phyloP scores from a whole-genome alignment of 1,284 basidiomycete species.

The Inonotus obliquus region DNA sequence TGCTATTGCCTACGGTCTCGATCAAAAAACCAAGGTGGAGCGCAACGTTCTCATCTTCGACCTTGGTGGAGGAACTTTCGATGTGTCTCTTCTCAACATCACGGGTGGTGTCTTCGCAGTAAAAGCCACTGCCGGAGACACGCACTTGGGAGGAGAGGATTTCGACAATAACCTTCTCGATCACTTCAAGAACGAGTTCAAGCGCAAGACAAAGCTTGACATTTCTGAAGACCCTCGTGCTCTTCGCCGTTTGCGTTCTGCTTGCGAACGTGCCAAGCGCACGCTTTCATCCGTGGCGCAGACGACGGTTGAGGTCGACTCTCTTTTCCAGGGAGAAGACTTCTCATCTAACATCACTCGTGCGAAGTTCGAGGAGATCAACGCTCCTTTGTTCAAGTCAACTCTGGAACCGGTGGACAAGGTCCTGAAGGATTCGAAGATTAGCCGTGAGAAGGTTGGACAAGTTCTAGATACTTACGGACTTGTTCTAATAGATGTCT shows the following conservation, averaged over 20 bases:
- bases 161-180: constrained; percentile 98
- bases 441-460: constrained; percentile 79
- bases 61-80: constrained; percentile 98
- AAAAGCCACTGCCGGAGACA: constrained; percentile 97
- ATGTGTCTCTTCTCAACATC: constrained; percentile 96
- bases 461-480: background rate
- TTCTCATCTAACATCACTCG: constrained; percentile 96
- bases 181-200: constrained; percentile 99
- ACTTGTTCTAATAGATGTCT: background rate
- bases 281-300: constrained; percentile 97
- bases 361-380: constrained; percentile 99
- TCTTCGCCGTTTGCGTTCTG: constrained; percentile 89
- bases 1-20: constrained; percentile 92
- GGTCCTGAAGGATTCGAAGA: constrained; percentile 98
- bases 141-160: constrained; percentile 96
- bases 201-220: constrained; percentile 95
- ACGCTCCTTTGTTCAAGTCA: constrained; percentile 90
- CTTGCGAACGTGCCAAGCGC: constrained; percentile 99
- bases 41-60: constrained; percentile 99
- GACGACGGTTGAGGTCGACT: constrained; percentile 99
- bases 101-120: constrained; percentile 97
- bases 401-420: constrained; percentile 98
- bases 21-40: constrained; percentile 85
- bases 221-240: constrained; percentile 96
- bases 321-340: constrained; percentile 93